Conservation (phyloP, 108 stramenopile species). For the Schizochytrium sp. region DNA sequence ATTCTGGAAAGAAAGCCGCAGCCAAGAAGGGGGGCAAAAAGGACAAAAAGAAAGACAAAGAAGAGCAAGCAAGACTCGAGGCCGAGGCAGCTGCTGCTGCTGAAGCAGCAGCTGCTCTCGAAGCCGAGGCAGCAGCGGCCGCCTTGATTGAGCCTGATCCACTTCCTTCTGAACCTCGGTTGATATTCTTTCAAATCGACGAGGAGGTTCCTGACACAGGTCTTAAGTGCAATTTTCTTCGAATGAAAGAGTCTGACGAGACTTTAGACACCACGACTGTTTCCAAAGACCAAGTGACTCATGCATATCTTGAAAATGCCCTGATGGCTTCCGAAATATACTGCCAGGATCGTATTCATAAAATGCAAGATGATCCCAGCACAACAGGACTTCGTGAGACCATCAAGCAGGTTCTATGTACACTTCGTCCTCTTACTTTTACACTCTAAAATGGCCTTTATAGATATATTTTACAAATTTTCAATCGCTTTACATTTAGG, state of each 20-base stretch:
- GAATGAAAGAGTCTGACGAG: conserved; percentile 5
- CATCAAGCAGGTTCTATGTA: background rate
- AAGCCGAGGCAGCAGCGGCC: conserved; percentile 7
- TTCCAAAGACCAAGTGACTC: conserved; percentile 28
- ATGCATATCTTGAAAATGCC: conserved; percentile 36
- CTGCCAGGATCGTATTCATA: conserved; percentile 19
- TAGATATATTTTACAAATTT: no score
- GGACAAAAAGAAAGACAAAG: conserved; percentile 53
- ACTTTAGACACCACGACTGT: background rate
- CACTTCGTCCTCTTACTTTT: background rate
- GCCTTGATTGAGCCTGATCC: conserved; percentile 44
- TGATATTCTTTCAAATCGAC: conserved; percentile 18
- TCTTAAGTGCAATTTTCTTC: background rate
- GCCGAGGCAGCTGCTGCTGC: conserved; percentile 27
- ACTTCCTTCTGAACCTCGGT: conserved; percentile 2
- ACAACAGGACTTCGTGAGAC: conserved; percentile 10
- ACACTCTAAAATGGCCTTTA: background rate
- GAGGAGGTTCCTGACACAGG: background rate
- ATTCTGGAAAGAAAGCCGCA: background rate
- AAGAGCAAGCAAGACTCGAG: conserved; percentile 15
- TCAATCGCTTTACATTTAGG: no score
- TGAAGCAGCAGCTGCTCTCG: conserved; percentile 5
- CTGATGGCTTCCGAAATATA: conserved; percentile 16
- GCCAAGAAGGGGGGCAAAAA: conserved; percentile 28
- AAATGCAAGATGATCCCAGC: background rate